These are phyloP conservation scores for Malus hybrid DNA, from an alignment of 331 rosid species.

Conservation along the genomic window DNA sequence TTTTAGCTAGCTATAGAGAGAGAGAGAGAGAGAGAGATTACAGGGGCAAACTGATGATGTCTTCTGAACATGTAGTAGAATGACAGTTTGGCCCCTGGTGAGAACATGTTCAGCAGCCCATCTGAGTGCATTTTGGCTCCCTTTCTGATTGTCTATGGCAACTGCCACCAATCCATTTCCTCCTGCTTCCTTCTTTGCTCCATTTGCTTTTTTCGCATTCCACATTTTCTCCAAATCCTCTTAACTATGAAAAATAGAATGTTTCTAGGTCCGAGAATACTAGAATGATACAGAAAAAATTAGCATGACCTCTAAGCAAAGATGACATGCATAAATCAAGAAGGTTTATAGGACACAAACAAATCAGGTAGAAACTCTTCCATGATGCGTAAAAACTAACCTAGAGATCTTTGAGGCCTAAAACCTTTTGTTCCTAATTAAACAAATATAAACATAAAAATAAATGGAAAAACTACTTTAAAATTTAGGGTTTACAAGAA, in stretches of 20 bases:
- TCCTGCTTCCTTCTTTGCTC: constrained; percentile 32
- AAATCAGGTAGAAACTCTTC: no score
- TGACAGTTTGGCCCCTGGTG: constrained; percentile 54
- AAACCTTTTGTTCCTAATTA: not conserved
- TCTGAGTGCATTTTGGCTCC: constrained; percentile 76
- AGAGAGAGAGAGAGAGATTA: constrained; percentile 2
- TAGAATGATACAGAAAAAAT: not conserved
- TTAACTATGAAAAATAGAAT: not conserved
- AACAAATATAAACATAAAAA: not conserved
- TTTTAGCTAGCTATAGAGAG: not conserved
- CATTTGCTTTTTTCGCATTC: constrained; percentile 32
- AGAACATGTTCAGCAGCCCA: constrained; percentile 84
- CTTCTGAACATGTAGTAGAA: constrained; percentile 64
- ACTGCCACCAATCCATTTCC: constrained; percentile 77
- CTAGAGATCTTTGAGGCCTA: not conserved
- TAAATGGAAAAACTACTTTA: not conserved
- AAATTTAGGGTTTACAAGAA: not conserved
- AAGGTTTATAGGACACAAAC: not conserved
- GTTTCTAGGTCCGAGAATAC: not conserved
- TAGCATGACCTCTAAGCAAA: not conserved
- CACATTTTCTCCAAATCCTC: constrained; percentile 34
- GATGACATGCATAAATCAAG: not conserved
- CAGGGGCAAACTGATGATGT: constrained; percentile 25
- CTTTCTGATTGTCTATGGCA: constrained; percentile 76
- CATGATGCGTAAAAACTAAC: not conserved